These are phyloP conservation scores for Penicillium sp. DNA, from an alignment of 2,329 filamentous ascomycete species.

Conservation along the genomic window DNA sequence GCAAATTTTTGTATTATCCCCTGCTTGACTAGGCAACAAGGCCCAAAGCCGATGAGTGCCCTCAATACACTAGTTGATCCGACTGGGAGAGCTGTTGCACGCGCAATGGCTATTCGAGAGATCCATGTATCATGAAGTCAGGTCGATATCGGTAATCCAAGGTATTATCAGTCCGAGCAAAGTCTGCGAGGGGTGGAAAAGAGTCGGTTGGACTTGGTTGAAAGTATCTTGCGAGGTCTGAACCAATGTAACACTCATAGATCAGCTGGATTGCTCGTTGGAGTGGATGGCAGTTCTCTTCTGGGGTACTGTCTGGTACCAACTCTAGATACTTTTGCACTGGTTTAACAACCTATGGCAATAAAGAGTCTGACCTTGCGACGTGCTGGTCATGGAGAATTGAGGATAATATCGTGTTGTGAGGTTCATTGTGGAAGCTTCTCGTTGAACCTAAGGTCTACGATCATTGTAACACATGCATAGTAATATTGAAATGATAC, in stretches of 20 bases:
- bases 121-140: neutral
- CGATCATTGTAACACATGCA: neutral
- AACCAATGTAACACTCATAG: neutral
- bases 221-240: neutral
- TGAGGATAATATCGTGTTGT: no score
- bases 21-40: neutral
- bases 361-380: neutral
- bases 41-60: neutral
- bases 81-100: neutral
- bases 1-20: neutral
- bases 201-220: neutral
- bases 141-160: neutral
- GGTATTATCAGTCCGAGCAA: neutral
- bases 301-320: neutral
- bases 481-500: neutral
- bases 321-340: neutral
- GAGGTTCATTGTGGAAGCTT: no score
- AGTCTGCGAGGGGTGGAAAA: neutral
- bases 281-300: neutral
- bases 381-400: neutral
- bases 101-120: neutral
- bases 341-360: neutral
- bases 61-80: neutral
- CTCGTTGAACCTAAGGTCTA: no score
- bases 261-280: neutral